A percentile compares a stretch with the other conserved stretches of the same genome.
phyloP scores from a whole-genome alignment of 768 basidiomycete species.

The Termitomyces sp. region DNA sequence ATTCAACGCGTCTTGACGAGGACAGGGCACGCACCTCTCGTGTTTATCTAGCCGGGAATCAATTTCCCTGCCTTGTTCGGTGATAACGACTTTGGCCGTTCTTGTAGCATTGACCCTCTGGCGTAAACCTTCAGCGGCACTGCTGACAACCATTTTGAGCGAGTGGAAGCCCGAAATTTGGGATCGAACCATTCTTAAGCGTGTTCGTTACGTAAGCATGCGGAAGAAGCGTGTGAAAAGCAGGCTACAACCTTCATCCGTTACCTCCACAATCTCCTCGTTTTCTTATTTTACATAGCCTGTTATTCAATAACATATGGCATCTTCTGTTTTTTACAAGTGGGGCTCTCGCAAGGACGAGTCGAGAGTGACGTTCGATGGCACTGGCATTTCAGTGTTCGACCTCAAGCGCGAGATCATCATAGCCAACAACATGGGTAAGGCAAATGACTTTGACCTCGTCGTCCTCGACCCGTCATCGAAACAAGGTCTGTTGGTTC shows the following conservation, averaged over 20 bases:
- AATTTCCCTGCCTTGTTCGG: conserved; percentile 68
- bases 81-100: conserved; percentile 35
- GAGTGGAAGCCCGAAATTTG: background rate
- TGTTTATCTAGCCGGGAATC: conserved; percentile 77
- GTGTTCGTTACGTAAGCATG: conserved; percentile 5
- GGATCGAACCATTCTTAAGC: conserved; percentile 15
- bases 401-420: conserved; percentile 99
- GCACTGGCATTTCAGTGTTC: conserved; percentile 98
- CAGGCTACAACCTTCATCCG: background rate
- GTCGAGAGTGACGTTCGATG: conserved; percentile 95
- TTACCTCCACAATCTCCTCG: background rate
- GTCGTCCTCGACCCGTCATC: conserved; percentile 79
- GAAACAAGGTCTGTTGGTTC: conserved; percentile 71
- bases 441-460: conserved; percentile 96
- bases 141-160: conserved; percentile 16
- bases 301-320: conserved; percentile 52
- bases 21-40: conserved; percentile 39
- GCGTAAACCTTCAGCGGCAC: conserved; percentile 15
- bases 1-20: background rate
- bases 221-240: background rate
- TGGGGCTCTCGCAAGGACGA: conserved; percentile 96
- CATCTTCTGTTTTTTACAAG: conserved; percentile 96
- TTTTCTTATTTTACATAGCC: conserved; percentile 21
- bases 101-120: conserved; percentile 19
- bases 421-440: conserved; percentile 91